phyloP scores from a whole-genome alignment of 768 basidiomycete genomes.

The Amanita polypyramis region DNA sequence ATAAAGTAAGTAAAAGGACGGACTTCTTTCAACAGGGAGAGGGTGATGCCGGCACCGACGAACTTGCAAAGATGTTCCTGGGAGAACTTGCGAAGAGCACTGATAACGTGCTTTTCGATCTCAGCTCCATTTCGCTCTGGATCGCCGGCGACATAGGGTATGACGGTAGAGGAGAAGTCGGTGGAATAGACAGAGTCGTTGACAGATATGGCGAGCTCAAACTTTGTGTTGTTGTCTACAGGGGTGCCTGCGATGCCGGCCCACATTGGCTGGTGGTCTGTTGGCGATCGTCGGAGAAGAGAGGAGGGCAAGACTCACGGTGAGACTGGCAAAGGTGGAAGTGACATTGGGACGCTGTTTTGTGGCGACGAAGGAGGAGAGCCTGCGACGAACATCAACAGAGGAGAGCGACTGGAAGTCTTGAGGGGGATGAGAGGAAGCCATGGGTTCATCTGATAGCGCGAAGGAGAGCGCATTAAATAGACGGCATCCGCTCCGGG shows the following conservation, averaged over 20 bases:
- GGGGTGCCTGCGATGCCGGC: slow-evolving; percentile 63
- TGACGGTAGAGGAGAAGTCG: slow-evolving; percentile 52
- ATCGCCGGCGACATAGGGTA: slow-evolving; percentile 42
- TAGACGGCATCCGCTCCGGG: background rate
- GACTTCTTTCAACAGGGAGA: slow-evolving; percentile 62
- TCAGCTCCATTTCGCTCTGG: slow-evolving; percentile 44
- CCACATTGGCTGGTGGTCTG: slow-evolving; percentile 66
- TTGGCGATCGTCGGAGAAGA: slow-evolving; percentile 12
- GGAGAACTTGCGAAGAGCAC: slow-evolving; percentile 62
- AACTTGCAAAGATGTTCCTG: slow-evolving; percentile 78
- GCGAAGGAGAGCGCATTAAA: background rate
- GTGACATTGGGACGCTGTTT: slow-evolving; percentile 43
- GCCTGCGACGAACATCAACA: slow-evolving; percentile 51
- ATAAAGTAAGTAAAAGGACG: slow-evolving; percentile 12
- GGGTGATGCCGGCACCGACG: slow-evolving; percentile 72
- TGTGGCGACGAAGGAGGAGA: slow-evolving; percentile 42
- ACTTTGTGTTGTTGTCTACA: slow-evolving; percentile 46
- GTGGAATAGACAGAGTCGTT: slow-evolving; percentile 83
- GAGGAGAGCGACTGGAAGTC: slow-evolving; percentile 59
- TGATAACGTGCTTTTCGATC: slow-evolving; percentile 55
- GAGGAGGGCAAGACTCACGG: slow-evolving; percentile 33
- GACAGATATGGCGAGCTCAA: slow-evolving; percentile 68
- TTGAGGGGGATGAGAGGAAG: slow-evolving; percentile 29
- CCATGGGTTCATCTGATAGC: slow-evolving; percentile 29
- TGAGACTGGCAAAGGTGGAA: slow-evolving; percentile 50